These are phyloP conservation scores for Fistulifera pelliculosa DNA, from an alignment of 108 stramenopile genomes.

Conservation along the genomic window DNA sequence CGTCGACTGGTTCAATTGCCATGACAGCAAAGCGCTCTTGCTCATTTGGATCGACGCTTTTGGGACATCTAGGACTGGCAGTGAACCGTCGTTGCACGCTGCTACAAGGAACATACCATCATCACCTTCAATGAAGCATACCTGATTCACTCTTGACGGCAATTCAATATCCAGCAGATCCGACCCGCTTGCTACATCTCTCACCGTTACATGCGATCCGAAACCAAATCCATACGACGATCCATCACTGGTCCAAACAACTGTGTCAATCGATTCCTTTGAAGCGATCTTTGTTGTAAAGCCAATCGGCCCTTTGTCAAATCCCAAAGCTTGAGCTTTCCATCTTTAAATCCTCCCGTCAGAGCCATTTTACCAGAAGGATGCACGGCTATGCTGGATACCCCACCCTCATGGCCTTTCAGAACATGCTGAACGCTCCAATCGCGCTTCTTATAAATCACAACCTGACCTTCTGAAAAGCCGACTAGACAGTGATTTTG, in stretches of 20 bases:
- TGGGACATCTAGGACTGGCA: slow-evolving; percentile 74
- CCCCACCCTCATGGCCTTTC: slow-evolving; percentile 65
- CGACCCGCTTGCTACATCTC: slow-evolving; percentile 73
- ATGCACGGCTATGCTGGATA: slow-evolving; percentile 68
- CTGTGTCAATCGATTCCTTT: slow-evolving; percentile 34
- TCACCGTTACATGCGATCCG: slow-evolving; percentile 61
- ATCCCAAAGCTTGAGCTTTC: slow-evolving; percentile 83
- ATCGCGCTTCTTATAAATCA: slow-evolving; percentile 80
- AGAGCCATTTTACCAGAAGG: slow-evolving; percentile 77
- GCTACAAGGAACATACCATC: slow-evolving; percentile 72
- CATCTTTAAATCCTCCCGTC: slow-evolving; percentile 61
- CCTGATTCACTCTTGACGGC: slow-evolving; percentile 62
- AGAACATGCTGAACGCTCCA: slow-evolving; percentile 79
- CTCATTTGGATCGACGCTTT: slow-evolving; percentile 25
- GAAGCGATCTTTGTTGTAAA: slow-evolving; percentile 53
- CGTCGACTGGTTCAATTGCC: slow-evolving; percentile 85
- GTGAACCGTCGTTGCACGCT: slow-evolving; percentile 87
- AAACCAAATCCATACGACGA: slow-evolving; percentile 57
- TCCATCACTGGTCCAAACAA: slow-evolving; percentile 67
- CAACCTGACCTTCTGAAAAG: slow-evolving; percentile 60
- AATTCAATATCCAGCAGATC: slow-evolving; percentile 71
- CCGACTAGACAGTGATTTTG: slow-evolving; percentile 74
- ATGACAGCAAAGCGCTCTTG: slow-evolving; percentile 68
- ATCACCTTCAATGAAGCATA: slow-evolving; percentile 53
- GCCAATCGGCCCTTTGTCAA: slow-evolving; percentile 77